phyloP scores from a whole-genome alignment of 1,284 basidiomycete species.

The Cystobasidium pallidum region DNA sequence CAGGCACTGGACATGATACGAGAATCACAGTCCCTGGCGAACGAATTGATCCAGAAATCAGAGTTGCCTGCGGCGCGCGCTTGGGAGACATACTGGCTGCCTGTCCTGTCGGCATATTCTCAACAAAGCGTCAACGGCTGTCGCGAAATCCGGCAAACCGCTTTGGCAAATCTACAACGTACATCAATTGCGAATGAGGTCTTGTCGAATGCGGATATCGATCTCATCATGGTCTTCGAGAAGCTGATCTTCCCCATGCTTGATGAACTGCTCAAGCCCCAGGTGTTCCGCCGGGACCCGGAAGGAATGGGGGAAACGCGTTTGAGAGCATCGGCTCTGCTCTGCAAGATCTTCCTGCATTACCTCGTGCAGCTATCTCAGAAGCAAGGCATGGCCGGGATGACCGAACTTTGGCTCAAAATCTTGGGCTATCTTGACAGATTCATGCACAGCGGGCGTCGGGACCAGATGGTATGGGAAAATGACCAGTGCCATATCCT shows the following conservation, averaged over 20 bases:
- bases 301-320: conserved; percentile 88
- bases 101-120: conserved; percentile 74
- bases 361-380: conserved; percentile 76
- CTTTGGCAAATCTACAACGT: conserved; percentile 83
- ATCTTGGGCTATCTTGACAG: conserved; percentile 89
- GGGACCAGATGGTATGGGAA: conserved; percentile 78
- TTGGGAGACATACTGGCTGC: conserved; percentile 80
- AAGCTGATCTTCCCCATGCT: conserved; percentile 87
- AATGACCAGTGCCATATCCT: not conserved
- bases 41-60: conserved; percentile 50
- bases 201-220: conserved; percentile 63
- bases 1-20: conserved; percentile 77
- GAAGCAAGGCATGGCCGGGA: conserved; percentile 64
- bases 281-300: conserved; percentile 77
- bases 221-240: conserved; percentile 83
- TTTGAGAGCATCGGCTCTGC: conserved; percentile 77
- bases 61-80: conserved; percentile 57
- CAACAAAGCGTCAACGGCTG: conserved; percentile 84
- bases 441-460: conserved; percentile 80
- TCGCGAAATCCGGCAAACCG: conserved; percentile 79
- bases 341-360: conserved; percentile 96
- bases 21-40: conserved; percentile 51
- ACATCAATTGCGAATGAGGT: conserved; percentile 80
- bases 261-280: conserved; percentile 86
- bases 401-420: conserved; percentile 81